phyloP scores from a whole-genome alignment of 345 rosid species.

The Brassica carinata region DNA sequence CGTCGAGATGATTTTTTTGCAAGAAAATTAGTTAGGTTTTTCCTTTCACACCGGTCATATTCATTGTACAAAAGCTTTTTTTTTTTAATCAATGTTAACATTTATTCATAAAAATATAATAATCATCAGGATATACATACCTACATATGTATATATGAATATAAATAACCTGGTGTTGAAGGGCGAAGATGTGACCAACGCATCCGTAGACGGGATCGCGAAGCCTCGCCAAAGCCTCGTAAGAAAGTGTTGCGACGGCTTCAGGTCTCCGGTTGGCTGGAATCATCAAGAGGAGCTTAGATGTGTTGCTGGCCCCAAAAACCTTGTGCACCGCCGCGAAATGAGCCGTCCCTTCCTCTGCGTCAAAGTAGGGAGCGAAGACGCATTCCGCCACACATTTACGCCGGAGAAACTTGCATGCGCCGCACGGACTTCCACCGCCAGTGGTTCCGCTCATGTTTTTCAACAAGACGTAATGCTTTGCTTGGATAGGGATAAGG shows the following conservation, averaged over 20 bases:
- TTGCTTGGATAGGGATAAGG: not conserved
- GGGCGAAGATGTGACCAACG: constrained; percentile 71
- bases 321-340: constrained; percentile 88
- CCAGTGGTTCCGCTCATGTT: constrained; percentile 42
- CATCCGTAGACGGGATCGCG: constrained; percentile 86
- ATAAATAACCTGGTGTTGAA: constrained; percentile 71
- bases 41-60: too few species aligned
- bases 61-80: too few species aligned
- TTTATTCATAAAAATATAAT: too few species aligned
- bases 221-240: constrained; percentile 80
- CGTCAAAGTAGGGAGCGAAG: constrained; percentile 80
- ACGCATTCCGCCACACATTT: constrained; percentile 79
- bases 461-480: constrained; percentile 3
- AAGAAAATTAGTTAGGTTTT: too few species aligned
- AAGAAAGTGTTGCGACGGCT: constrained; percentile 72
- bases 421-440: constrained; percentile 75
- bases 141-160: not conserved
- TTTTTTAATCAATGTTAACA: too few species aligned
- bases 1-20: too few species aligned
- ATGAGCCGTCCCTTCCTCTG: constrained; percentile 75
- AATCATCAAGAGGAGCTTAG: constrained; percentile 65
- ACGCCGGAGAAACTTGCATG: constrained; percentile 80
- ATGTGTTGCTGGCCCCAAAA: constrained; percentile 87
- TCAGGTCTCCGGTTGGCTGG: constrained; percentile 68
- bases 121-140: not conserved